phyloP scores from a whole-genome alignment of 2,329 filamentous ascomycete genomes.

The Scolecobasidium constrictum region DNA sequence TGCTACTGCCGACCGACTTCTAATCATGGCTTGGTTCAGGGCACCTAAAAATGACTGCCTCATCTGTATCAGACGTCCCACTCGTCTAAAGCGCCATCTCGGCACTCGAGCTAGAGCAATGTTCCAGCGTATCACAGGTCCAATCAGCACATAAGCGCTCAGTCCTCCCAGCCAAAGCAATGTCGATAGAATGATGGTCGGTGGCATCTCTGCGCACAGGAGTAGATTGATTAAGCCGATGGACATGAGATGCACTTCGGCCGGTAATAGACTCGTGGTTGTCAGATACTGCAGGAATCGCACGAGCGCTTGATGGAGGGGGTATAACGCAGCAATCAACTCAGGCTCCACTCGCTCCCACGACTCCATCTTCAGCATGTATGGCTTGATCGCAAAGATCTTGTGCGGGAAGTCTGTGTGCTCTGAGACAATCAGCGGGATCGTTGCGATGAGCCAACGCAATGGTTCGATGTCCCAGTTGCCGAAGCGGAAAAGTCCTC shows the following conservation, averaged over 20 bases:
- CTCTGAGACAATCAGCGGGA: slow-evolving; percentile 51
- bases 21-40: slow-evolving; percentile 18
- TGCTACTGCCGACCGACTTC: slow-evolving; percentile 18
- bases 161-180: slow-evolving; percentile 54
- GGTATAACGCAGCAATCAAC: slow-evolving; percentile 57
- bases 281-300: slow-evolving; percentile 68
- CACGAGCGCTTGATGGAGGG: slow-evolving; percentile 70
- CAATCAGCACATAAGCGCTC: slow-evolving; percentile 60
- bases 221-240: slow-evolving; percentile 72
- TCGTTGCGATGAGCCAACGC: slow-evolving; percentile 61
- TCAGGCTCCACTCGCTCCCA: slow-evolving; percentile 41
- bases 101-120: slow-evolving; percentile 80
- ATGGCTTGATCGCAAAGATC: slow-evolving; percentile 21
- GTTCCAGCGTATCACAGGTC: slow-evolving; percentile 68
- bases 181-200: slow-evolving; percentile 31
- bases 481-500: slow-evolving; percentile 56
- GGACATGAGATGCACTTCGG: slow-evolving; percentile 82
- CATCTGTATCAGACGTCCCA: slow-evolving; percentile 31
- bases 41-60: slow-evolving; percentile 32
- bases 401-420: slow-evolving; percentile 26
- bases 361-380: slow-evolving; percentile 22
- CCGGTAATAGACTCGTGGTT: slow-evolving; percentile 74
- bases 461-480: background rate
- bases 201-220: slow-evolving; percentile 58
- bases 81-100: slow-evolving; percentile 73